Conservation (phyloP, 1,284 basidiomycete species). For the Neonothopanus nambi region DNA sequence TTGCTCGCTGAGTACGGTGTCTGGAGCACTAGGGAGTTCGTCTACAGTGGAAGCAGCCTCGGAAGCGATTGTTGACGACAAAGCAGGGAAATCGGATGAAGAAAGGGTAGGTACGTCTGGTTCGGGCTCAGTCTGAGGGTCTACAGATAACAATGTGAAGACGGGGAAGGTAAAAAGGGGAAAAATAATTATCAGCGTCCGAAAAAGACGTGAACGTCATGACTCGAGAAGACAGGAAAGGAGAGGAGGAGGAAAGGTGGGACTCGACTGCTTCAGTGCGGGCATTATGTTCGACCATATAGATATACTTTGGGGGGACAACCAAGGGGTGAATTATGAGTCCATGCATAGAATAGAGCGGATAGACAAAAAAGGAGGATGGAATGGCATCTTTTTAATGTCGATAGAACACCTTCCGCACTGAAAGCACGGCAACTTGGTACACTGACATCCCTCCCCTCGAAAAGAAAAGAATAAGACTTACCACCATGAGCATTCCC, state of each 20-base stretch:
- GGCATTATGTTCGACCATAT: constrained; percentile 19
- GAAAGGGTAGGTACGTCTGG: constrained; percentile 59
- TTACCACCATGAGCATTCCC: constrained; percentile 65
- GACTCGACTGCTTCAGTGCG: constrained; percentile 25
- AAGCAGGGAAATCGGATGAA: constrained; percentile 71
- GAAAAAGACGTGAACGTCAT: constrained; percentile 15
- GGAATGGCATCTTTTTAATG: constrained; percentile 42
- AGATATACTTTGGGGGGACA: constrained; percentile 15
- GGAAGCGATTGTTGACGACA: constrained; percentile 34
- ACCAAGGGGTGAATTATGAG: constrained; percentile 15
- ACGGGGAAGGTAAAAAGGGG: constrained; percentile 33
- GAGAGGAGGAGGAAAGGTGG: constrained; percentile 30
- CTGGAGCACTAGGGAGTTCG: constrained; percentile 29
- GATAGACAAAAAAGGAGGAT: constrained; percentile 25
- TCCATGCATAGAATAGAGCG: constrained; percentile 26
- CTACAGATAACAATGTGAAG: constrained; percentile 36
- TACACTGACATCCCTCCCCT: constrained; percentile 80
- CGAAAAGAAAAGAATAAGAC: constrained; percentile 48
- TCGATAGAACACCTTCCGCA: constrained; percentile 73
- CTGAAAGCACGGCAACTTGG: constrained; percentile 80
- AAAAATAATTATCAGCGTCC: constrained; percentile 52
- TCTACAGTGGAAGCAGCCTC: constrained; percentile 21
- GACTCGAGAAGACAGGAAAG: constrained; percentile 14
- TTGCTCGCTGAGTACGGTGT: constrained; percentile 24
- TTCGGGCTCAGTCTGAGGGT: constrained; percentile 46